Evolutionary conservation across 306 rosid genomes (phyloP), one percentile per base, ranked within the genome.

Genomic region (Hylodesmum podocarpum): DNA sequence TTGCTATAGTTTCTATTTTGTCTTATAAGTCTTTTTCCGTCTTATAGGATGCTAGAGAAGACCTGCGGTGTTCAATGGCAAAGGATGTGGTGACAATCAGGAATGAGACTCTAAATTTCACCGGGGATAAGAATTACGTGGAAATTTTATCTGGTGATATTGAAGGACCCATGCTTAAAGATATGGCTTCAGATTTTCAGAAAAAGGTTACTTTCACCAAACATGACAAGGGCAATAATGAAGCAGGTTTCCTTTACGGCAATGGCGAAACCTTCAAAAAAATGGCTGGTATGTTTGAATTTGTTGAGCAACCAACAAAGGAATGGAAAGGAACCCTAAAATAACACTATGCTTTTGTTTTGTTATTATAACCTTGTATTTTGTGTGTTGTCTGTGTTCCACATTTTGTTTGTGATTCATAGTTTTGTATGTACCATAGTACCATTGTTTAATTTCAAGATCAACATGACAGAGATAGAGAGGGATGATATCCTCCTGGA

Each of bases 401-500:
- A 5, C 31, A 25, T 63, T 69, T 14, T 53, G 25, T 11, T 10
- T 31, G 58, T 37, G 34, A 62, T 49, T 31, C 49, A 58, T 36
- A 12, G 68, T 71, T 78, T 74, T 49, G 28, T 46, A 22, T 72
- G 43, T 47, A 46, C 73, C 15, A 16, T 72, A 67, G 43, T 47
- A 46, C 73, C 15, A 16, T 72, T 27, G 36, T 62, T 75, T 76
- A 76, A 51, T 76, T 64, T 76, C 69, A 54, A 66, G 59, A 47
- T 68, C 61, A 62, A 72, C 70, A 63, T 86, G 78, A 70, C 95
- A 95, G 98, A 86, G 80, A 78, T 95, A 72, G 97, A 90, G 66
- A 87, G 77, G 85, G 97, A 95, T 53, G 97, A 92, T 82, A 88
- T 86, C 83, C 96, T 95, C 84, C 92, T 92, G 61, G 89, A 89